Evolutionary conservation across 345 rosid species (phyloP).

Genomic region (Fremontodendron californicum): DNA sequence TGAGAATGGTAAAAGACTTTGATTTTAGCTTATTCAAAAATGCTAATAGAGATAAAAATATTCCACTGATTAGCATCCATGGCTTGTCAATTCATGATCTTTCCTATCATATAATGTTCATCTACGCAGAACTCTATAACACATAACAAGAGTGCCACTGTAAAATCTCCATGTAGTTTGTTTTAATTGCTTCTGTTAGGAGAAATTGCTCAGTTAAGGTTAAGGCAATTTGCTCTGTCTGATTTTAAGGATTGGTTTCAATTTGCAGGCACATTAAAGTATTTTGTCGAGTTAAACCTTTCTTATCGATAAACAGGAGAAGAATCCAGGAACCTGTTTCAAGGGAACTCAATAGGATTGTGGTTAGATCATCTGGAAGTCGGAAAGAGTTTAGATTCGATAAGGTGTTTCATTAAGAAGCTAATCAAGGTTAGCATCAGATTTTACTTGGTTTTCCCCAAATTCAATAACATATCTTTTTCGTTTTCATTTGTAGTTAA

Average conservation of each 20-base stretch:
- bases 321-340: constrained; percentile 46
- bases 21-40: neutral
- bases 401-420: constrained; percentile 58
- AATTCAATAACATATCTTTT: constrained; percentile 6
- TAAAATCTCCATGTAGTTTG: neutral
- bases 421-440: constrained; percentile 66
- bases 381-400: constrained; percentile 72
- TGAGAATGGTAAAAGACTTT: neutral
- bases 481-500: constrained; percentile 26
- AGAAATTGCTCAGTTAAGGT: constrained; percentile 52
- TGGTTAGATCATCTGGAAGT: constrained; percentile 47
- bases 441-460: neutral
- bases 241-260: constrained; percentile 4
- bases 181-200: constrained; percentile 36
- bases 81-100: too few relatives aligned
- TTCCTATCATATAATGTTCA: neutral
- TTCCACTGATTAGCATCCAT: neutral
- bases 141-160: neutral
- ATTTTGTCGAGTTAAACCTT: constrained; percentile 77
- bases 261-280: constrained; percentile 80
- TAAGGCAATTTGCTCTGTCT: constrained; percentile 29
- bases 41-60: neutral
- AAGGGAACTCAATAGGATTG: constrained; percentile 39
- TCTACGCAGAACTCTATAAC: neutral
- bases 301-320: constrained; percentile 40